phyloP scores from a whole-genome alignment of 768 basidiomycete species.

The Rhodotorula toruloides region DNA sequence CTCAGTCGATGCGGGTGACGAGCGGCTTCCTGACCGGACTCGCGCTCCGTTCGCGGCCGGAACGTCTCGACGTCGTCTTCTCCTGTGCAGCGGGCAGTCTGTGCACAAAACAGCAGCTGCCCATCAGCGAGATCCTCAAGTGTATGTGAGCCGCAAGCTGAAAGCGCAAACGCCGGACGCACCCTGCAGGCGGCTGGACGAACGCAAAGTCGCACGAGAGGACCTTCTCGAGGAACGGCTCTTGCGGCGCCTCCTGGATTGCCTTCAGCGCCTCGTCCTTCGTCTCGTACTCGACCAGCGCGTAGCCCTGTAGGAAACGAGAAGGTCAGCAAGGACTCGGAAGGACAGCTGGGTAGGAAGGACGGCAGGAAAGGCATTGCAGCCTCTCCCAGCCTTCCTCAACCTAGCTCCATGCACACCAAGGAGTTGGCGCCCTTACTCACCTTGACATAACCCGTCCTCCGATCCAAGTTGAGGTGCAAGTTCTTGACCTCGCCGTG shows the following conservation, averaged over 20 bases:
- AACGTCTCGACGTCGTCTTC: constrained; percentile 8
- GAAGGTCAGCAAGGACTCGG: not conserved
- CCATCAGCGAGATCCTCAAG: not conserved
- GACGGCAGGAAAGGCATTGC: not conserved
- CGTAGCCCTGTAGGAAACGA: constrained; percentile 72
- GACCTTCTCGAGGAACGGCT: constrained; percentile 73
- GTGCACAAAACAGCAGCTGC: not conserved
- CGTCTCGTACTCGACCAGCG: constrained; percentile 93
- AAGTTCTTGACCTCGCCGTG: constrained; percentile 97
- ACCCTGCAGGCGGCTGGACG: constrained; percentile 61
- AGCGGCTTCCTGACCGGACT: constrained; percentile 29
- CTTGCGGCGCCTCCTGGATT: constrained; percentile 81
- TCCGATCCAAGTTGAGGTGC: constrained; percentile 90
- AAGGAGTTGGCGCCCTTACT: constrained; percentile 13
- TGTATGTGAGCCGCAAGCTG: not conserved
- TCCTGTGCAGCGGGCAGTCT: not conserved
- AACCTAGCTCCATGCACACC: not conserved
- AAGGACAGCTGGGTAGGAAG: not conserved
- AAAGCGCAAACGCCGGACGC: constrained; percentile 8
- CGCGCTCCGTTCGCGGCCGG: constrained; percentile 28
- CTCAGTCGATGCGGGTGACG: constrained; percentile 34
- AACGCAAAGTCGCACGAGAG: constrained; percentile 91
- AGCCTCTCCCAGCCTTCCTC: not conserved
- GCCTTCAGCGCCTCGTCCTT: constrained; percentile 90
- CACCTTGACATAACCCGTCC: constrained; percentile 98